phyloP scores from a whole-genome alignment of 305 asterid species.

The Fraxinus platypoda region DNA sequence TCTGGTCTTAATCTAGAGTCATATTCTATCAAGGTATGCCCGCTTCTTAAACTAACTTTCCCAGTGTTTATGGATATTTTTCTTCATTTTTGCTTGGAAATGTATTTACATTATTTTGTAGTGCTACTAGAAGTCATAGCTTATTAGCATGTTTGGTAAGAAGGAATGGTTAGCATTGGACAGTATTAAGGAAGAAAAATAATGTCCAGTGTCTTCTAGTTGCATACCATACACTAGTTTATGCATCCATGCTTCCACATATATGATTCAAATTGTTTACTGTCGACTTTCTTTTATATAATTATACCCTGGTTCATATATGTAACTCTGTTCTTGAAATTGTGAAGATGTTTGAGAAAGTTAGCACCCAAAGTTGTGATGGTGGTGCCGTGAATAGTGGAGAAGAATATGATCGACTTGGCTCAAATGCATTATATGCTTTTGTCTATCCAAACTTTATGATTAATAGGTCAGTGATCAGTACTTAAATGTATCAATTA shows the following conservation, averaged over 20 bases:
- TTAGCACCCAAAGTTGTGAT: constrained; percentile 71
- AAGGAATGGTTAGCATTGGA: neutral
- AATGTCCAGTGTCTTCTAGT: neutral
- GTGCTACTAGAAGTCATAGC: neutral
- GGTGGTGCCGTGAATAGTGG: constrained; percentile 35
- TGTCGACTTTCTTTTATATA: neutral
- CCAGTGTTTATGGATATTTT: neutral
- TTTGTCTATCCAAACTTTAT: constrained; percentile 85
- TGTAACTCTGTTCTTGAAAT: constrained; percentile 1
- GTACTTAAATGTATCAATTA: neutral
- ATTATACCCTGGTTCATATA: neutral
- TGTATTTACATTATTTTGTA: neutral
- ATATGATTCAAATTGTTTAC: neutral
- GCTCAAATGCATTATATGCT: constrained; percentile 67
- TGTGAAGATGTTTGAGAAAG: constrained; percentile 70
- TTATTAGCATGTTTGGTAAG: neutral
- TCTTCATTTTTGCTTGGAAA: neutral
- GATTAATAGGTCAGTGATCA: constrained; percentile 68
- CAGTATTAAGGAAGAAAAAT: neutral
- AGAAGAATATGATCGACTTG: constrained; percentile 60
- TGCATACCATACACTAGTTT: neutral
- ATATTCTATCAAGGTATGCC: constrained; percentile 59
- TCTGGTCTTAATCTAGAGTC: constrained; percentile 73
- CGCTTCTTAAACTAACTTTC: neutral
- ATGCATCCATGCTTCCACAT: neutral